Evolutionary conservation across 371 early-diverging fungal genomes (phyloP).

Genomic region (Mucor circinelloides): DNA sequence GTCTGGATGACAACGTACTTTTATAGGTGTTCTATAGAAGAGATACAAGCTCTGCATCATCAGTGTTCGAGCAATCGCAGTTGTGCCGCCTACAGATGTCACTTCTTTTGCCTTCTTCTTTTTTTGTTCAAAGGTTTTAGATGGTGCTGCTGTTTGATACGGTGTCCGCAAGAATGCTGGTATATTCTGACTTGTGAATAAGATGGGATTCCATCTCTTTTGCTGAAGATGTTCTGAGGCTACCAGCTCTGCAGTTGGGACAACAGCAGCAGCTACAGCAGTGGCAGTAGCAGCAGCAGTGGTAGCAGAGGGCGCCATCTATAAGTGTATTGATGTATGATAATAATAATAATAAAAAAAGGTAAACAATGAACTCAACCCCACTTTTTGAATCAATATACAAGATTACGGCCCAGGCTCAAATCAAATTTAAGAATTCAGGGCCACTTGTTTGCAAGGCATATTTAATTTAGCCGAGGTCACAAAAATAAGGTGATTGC

Average conservation of each 20-base stretch:
- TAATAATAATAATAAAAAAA: no score
- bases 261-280: not conserved
- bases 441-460: not conserved
- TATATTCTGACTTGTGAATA: conserved; percentile 11
- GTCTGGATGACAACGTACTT: conserved; percentile 43
- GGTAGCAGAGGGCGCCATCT: conserved; percentile 6
- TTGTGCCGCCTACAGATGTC: conserved; percentile 61
- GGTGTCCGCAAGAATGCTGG: conserved; percentile 21
- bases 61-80: conserved; percentile 61
- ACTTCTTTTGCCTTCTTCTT: conserved; percentile 46
- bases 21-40: conserved; percentile 79
- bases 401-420: not conserved
- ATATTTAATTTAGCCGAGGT: not conserved
- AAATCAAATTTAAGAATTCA: not conserved
- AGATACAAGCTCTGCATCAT: conserved; percentile 72
- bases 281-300: not conserved
- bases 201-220: conserved; percentile 7
- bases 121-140: conserved; percentile 23
- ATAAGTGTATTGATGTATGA: not conserved
- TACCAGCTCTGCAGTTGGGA: conserved; percentile 8
- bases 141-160: not conserved
- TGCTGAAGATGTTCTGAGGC: not conserved
- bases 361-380: not conserved
- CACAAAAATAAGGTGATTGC: not conserved
- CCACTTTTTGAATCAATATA: not conserved